Evolutionary conservation across 495 filamentous ascomycete genomes (phyloP).

Genomic region (Penicillium coffeae): DNA sequence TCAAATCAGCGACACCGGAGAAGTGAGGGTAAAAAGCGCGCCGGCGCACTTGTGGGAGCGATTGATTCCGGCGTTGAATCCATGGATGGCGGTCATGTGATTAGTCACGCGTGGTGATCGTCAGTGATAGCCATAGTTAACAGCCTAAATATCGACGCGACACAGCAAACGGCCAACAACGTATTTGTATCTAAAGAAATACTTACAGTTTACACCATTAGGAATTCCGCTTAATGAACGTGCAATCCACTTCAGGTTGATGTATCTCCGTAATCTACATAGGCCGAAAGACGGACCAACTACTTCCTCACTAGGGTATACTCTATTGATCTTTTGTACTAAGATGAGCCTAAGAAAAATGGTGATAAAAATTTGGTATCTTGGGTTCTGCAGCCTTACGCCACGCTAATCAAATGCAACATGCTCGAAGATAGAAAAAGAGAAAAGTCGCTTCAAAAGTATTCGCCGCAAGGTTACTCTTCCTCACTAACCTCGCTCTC

Average conservation of each 20-base stretch:
- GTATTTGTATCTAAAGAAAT: no score
- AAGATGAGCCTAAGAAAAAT: not conserved
- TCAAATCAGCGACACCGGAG: not conserved
- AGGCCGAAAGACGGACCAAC: no score
- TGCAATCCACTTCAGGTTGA: no score
- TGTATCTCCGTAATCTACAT: no score
- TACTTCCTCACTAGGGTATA: no score
- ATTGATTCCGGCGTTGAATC: not conserved
- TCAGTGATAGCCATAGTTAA: no score
- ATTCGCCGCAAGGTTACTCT: constrained; percentile 31
- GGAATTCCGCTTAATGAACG: no score
- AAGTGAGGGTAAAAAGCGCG: constrained; percentile 9
- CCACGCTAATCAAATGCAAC: constrained; percentile 18
- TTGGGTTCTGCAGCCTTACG: constrained; percentile 8
- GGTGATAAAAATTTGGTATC: constrained; percentile 12
- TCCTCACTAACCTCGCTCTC: constrained; percentile 51
- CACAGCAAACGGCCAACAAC: no score
- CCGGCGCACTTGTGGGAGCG: constrained; percentile 11
- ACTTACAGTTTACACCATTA: no score
- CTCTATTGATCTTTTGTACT: no score
- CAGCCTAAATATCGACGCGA: no score
- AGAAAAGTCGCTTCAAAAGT: not conserved
- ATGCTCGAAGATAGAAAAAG: constrained; percentile 2
- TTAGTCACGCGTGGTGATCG: not conserved
- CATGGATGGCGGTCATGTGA: not conserved